Percentiles rank a stretch among this genome's conserved stretches.
Conservation (phyloP, 2,329 filamentous ascomycete species). For the Penicillium sp. region DNA sequence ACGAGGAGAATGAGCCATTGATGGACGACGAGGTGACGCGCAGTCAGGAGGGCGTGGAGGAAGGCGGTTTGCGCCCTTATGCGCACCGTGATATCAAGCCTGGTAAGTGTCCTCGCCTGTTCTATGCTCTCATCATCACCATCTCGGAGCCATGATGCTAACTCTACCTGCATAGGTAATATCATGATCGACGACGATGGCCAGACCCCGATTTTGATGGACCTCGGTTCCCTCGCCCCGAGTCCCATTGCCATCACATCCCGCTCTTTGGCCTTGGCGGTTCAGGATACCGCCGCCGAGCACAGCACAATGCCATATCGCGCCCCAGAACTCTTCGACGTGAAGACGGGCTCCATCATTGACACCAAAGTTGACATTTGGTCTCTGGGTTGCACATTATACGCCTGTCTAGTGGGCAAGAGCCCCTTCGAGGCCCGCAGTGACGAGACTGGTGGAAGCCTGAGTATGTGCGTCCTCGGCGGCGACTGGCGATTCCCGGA, state of each 20-base stretch:
- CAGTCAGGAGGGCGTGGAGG: constrained; percentile 68
- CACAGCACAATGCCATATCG: constrained; percentile 99
- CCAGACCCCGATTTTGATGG: constrained; percentile 89
- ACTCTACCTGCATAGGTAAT: constrained; percentile 63
- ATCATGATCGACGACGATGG: constrained; percentile 98
- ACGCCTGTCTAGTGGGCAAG: constrained; percentile 94
- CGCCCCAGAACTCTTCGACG: constrained; percentile 95
- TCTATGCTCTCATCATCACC: neutral
- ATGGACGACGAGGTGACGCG: constrained; percentile 77
- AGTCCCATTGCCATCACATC: constrained; percentile 89
- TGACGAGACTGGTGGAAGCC: constrained; percentile 91
- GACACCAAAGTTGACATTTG: constrained; percentile 98
- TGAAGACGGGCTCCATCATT: constrained; percentile 87
- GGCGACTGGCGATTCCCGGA: constrained; percentile 98
- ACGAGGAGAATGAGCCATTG: constrained; percentile 78
- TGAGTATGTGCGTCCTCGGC: constrained; percentile 88
- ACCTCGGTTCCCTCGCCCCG: constrained; percentile 86
- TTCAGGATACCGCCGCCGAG: constrained; percentile 92
- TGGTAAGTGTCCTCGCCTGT: constrained; percentile 57
- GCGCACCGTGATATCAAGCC: constrained; percentile 97
- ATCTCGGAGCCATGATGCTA: neutral
- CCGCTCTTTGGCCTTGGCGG: constrained; percentile 83
- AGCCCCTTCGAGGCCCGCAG: constrained; percentile 94
- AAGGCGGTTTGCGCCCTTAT: constrained; percentile 75
- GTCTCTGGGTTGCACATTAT: constrained; percentile 96